phyloP scores from a whole-genome alignment of 1,139 yeast species.

The Kodamaea fungicola region DNA sequence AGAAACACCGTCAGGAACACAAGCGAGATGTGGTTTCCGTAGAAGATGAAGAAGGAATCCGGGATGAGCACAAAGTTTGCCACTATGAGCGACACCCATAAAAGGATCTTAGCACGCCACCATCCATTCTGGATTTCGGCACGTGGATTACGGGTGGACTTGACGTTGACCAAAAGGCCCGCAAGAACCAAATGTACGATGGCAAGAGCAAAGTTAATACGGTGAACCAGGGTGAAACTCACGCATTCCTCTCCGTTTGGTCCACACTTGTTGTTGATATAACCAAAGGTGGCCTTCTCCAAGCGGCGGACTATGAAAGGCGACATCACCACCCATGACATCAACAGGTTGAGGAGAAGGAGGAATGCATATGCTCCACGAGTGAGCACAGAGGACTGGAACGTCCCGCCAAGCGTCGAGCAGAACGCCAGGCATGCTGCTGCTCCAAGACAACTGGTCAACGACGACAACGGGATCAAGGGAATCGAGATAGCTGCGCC shows the following conservation, averaged over 20 bases:
- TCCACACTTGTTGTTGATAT: slow-evolving; percentile 54
- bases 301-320: slow-evolving; percentile 76
- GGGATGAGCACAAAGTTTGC: slow-evolving; percentile 73
- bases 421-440: slow-evolving; percentile 74
- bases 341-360: slow-evolving; percentile 69
- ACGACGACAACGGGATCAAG: slow-evolving; percentile 59
- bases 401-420: slow-evolving; percentile 56
- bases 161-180: slow-evolving; percentile 63
- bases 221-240: slow-evolving; percentile 89
- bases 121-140: slow-evolving; percentile 84
- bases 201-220: slow-evolving; percentile 88
- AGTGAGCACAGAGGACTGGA: slow-evolving; percentile 60
- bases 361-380: slow-evolving; percentile 82
- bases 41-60: slow-evolving; percentile 78
- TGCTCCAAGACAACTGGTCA: slow-evolving; percentile 83
- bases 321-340: slow-evolving; percentile 89
- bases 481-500: slow-evolving; percentile 84
- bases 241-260: slow-evolving; percentile 86
- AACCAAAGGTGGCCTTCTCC: slow-evolving; percentile 69
- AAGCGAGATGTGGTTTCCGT: slow-evolving; percentile 90
- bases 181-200: slow-evolving; percentile 73
- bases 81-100: slow-evolving; percentile 57
- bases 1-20: slow-evolving; percentile 81
- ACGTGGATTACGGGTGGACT: slow-evolving; percentile 75
- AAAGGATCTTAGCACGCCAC: slow-evolving; percentile 76